Evolutionary conservation across 2,329 filamentous ascomycete species (phyloP).

Genomic region (Cladorrhinum sp.): DNA sequence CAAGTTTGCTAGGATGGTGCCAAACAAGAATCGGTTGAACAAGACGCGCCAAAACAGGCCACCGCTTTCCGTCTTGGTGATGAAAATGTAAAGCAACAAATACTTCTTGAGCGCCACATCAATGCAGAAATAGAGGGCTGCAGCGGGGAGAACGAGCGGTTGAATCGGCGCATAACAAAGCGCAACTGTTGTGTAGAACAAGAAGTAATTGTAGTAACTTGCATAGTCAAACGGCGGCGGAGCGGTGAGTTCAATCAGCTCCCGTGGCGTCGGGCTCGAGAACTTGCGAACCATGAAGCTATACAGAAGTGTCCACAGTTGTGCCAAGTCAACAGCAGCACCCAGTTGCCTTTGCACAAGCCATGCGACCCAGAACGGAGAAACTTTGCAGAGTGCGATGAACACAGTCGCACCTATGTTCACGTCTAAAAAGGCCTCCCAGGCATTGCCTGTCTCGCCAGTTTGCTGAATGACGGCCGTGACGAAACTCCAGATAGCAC

Average conservation of each 20-base stretch:
- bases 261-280: conserved; percentile 80
- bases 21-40: conserved; percentile 91
- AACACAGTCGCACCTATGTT: conserved; percentile 65
- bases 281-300: conserved; percentile 84
- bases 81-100: conserved; percentile 86
- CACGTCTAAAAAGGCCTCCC: conserved; percentile 64
- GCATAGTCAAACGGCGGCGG: conserved; percentile 93
- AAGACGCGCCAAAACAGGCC: conserved; percentile 88
- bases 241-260: conserved; percentile 88
- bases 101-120: conserved; percentile 96
- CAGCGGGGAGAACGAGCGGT: conserved; percentile 80
- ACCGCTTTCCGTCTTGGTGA: conserved; percentile 95
- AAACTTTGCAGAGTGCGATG: conserved; percentile 73
- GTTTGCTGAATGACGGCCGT: conserved; percentile 60
- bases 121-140: conserved; percentile 82
- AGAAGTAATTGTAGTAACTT: conserved; percentile 96
- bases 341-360: conserved; percentile 89
- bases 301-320: conserved; percentile 79
- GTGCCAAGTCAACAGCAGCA: conserved; percentile 88
- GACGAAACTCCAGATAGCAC: conserved; percentile 73
- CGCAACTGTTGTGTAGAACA: conserved; percentile 89
- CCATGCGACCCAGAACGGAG: conserved; percentile 92
- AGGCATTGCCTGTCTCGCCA: conserved; percentile 56
- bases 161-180: conserved; percentile 83
- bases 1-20: conserved; percentile 71